Evolutionary conservation across 306 rosid genomes (phyloP).

Genomic region (Crotalaria pallida): DNA sequence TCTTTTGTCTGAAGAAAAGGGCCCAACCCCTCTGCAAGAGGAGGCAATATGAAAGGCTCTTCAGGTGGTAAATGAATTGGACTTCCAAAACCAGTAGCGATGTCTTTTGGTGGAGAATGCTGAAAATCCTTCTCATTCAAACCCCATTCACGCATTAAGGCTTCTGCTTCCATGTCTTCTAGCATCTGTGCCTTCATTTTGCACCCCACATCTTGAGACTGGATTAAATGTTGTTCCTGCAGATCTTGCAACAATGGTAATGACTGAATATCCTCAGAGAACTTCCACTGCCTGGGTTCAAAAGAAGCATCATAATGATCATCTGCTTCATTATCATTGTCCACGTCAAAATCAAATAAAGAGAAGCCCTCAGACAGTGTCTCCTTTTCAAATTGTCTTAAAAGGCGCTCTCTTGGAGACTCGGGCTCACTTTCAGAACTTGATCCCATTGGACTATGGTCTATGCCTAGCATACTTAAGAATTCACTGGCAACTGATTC

Average conservation of each 20-base stretch:
- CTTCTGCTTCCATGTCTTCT: constrained; percentile 83
- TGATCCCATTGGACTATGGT: constrained; percentile 48
- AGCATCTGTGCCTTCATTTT: constrained; percentile 56
- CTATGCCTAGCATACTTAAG: constrained; percentile 61
- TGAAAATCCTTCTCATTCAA: constrained; percentile 77
- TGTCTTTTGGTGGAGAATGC: constrained; percentile 57
- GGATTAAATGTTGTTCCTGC: constrained; percentile 40
- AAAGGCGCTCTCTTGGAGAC: constrained; percentile 88
- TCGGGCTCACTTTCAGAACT: constrained; percentile 69
- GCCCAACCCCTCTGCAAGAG: constrained; percentile 80
- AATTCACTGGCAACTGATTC: constrained; percentile 69
- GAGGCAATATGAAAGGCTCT: constrained; percentile 54
- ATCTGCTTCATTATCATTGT: constrained; percentile 32
- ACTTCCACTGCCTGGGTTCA: constrained; percentile 33
- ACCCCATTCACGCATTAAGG: constrained; percentile 85
- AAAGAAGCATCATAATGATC: constrained; percentile 17
- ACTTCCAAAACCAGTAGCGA: constrained; percentile 64
- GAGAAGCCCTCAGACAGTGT: constrained; percentile 58
- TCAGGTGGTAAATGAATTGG: constrained; percentile 48
- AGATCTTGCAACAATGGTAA: constrained; percentile 40
- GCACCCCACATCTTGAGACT: constrained; percentile 37
- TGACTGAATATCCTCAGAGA: constrained; percentile 31
- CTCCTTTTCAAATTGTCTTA: constrained; percentile 82
- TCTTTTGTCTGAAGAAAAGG: constrained; percentile 69
- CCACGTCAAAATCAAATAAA: constrained; percentile 50